Evolutionary conservation across 768 basidiomycete genomes (phyloP).

Genomic region (Phaeotremella fagi): DNA sequence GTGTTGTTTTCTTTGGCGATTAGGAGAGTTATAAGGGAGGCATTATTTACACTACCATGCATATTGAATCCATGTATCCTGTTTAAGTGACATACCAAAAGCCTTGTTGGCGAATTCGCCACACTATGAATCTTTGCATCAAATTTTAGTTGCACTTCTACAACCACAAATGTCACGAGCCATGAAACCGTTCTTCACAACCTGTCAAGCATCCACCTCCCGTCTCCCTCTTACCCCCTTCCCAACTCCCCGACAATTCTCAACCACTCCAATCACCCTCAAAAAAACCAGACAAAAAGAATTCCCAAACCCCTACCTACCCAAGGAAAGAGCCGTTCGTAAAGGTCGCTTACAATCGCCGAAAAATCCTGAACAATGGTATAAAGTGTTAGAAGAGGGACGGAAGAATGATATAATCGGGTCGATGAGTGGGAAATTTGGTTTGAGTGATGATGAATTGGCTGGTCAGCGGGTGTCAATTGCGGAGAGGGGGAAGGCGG

Average conservation of each 20-base stretch:
- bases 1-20: background rate
- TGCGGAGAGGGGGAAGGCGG: background rate
- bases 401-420: background rate
- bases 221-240: too few relatives aligned
- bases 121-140: too few relatives aligned
- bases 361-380: background rate
- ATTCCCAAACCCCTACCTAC: background rate
- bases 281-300: background rate
- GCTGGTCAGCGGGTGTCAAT: background rate
- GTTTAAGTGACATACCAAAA: too few relatives aligned
- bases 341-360: background rate
- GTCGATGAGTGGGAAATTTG: background rate
- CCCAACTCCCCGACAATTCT: too few relatives aligned
- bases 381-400: background rate
- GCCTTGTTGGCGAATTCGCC: too few relatives aligned
- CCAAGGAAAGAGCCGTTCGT: background rate
- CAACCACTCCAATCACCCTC: background rate
- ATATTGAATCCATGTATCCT: too few relatives aligned
- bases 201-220: too few relatives aligned
- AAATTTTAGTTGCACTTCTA: too few relatives aligned
- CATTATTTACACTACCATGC: too few relatives aligned
- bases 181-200: too few relatives aligned
- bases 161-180: too few relatives aligned
- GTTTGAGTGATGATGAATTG: background rate
- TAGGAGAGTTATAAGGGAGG: too few relatives aligned